These are phyloP conservation scores for Lentinus brumalis DNA, from an alignment of 768 basidiomycete species.

Conservation along the genomic window DNA sequence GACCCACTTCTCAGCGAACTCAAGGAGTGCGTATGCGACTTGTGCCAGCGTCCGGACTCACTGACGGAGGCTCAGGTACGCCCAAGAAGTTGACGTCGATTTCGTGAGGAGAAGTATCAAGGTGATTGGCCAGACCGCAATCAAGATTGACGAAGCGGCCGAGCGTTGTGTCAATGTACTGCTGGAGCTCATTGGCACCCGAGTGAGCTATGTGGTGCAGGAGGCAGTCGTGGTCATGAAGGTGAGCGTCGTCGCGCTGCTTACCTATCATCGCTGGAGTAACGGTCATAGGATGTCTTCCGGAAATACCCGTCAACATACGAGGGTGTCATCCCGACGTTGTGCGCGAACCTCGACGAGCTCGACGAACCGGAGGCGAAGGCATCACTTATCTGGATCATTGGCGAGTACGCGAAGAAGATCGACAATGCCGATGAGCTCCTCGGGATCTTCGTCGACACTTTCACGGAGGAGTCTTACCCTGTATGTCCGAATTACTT, in stretches of 20 bases:
- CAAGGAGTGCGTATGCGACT: constrained; percentile 70
- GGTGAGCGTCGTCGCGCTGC: constrained; percentile 47
- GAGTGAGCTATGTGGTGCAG: constrained; percentile 97
- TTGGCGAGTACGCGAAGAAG: constrained; percentile 96
- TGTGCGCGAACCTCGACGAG: constrained; percentile 95
- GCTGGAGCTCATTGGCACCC: constrained; percentile 87
- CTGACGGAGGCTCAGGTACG: constrained; percentile 58
- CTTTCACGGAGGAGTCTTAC: constrained; percentile 92
- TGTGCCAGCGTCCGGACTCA: neutral
- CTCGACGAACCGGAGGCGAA: constrained; percentile 98
- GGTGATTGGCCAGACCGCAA: constrained; percentile 94
- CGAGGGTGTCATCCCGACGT: constrained; percentile 93
- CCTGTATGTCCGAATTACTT: constrained; percentile 53
- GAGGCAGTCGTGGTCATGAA: constrained; percentile 99
- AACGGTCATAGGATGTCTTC: constrained; percentile 82
- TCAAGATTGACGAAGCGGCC: constrained; percentile 91
- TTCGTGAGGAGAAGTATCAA: constrained; percentile 95
- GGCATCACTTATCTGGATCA: constrained; percentile 98
- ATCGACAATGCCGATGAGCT: constrained; percentile 97
- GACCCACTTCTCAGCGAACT: constrained; percentile 94
- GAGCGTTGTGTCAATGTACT: constrained; percentile 95
- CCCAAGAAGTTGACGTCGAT: constrained; percentile 97
- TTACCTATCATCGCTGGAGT: no score
- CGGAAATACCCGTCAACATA: constrained; percentile 95
- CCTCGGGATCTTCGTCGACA: constrained; percentile 85